These are phyloP conservation scores for Yarrowia osloensis DNA, from an alignment of 805 yeast genomes.

Conservation along the genomic window DNA sequence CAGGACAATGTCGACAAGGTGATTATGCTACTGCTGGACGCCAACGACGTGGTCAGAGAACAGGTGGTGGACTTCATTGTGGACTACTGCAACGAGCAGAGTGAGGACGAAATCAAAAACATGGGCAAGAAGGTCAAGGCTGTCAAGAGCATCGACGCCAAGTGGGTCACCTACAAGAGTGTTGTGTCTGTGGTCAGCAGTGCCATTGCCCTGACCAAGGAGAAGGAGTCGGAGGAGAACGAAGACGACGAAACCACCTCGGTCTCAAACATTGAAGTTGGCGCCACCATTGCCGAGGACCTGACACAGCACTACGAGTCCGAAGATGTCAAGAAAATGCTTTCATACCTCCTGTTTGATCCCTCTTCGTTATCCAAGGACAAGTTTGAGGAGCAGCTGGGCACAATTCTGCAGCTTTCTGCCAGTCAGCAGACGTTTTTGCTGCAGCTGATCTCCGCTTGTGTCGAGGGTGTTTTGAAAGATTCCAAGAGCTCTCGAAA, in stretches of 20 bases:
- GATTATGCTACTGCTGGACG: conserved; percentile 46
- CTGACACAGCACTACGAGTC: conserved; percentile 1
- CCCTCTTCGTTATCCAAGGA: conserved; percentile 12
- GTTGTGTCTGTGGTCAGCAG: not conserved
- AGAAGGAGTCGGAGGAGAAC: not conserved
- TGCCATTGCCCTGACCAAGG: not conserved
- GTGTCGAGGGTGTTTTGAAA: conserved; percentile 3
- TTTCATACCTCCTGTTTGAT: conserved; percentile 5
- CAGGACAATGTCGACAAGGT: conserved; percentile 55
- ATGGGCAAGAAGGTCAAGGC: conserved; percentile 19
- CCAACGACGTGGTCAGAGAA: conserved; percentile 43
- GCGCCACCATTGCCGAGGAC: not conserved
- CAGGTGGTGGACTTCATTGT: conserved; percentile 58
- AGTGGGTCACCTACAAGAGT: conserved; percentile 12
- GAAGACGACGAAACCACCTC: not conserved
- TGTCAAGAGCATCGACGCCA: not conserved
- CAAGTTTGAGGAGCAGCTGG: conserved; percentile 1
- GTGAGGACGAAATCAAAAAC: conserved; percentile 36
- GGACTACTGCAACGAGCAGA: conserved; percentile 41
- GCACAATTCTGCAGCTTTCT: not conserved
- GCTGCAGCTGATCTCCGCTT: not conserved
- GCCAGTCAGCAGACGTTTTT: not conserved
- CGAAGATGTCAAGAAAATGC: not conserved
- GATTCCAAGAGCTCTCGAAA: not conserved
- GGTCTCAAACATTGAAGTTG: not conserved